Conservation (phyloP, 1,139 yeast genomes). For the Casaregolazyma suthepensis region DNA sequence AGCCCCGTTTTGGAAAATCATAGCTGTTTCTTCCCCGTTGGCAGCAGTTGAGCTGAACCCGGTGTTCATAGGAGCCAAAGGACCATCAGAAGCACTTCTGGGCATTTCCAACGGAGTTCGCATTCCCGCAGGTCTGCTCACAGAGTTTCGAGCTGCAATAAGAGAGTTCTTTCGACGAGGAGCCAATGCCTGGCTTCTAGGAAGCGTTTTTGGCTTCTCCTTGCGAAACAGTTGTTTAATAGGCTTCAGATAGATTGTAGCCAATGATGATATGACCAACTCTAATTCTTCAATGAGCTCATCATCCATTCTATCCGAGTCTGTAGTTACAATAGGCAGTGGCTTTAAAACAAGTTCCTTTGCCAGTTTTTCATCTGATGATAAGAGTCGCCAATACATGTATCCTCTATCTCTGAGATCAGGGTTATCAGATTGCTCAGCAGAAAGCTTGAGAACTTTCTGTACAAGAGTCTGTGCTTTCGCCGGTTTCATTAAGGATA, state of each 20-base stretch:
- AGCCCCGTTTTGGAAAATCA: neutral
- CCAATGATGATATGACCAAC: constrained; percentile 71
- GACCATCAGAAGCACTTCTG: constrained; percentile 5
- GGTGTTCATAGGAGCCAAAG: neutral
- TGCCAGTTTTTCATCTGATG: constrained; percentile 37
- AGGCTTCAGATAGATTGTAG: constrained; percentile 81
- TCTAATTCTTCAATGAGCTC: constrained; percentile 72
- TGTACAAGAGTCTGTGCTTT: constrained; percentile 55
- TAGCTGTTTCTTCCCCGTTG: neutral
- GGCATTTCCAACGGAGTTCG: neutral
- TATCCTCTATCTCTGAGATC: constrained; percentile 82
- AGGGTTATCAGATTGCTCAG: constrained; percentile 71
- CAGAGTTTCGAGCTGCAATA: neutral
- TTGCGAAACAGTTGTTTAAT: constrained; percentile 70
- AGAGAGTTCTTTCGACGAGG: constrained; percentile 26
- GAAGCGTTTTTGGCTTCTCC: constrained; percentile 50
- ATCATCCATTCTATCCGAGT: constrained; percentile 68
- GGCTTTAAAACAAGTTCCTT: constrained; percentile 54
- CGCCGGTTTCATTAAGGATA: constrained; percentile 54
- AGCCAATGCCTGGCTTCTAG: constrained; percentile 58
- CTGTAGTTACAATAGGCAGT: constrained; percentile 58
- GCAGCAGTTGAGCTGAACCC: neutral
- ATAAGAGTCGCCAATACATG: constrained; percentile 77
- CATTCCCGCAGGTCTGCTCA: neutral
- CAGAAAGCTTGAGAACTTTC: constrained; percentile 58